Base-by-base conservation (phyloP, 352 stramenopile genomes). In the Peronospora farinosa region DNA sequence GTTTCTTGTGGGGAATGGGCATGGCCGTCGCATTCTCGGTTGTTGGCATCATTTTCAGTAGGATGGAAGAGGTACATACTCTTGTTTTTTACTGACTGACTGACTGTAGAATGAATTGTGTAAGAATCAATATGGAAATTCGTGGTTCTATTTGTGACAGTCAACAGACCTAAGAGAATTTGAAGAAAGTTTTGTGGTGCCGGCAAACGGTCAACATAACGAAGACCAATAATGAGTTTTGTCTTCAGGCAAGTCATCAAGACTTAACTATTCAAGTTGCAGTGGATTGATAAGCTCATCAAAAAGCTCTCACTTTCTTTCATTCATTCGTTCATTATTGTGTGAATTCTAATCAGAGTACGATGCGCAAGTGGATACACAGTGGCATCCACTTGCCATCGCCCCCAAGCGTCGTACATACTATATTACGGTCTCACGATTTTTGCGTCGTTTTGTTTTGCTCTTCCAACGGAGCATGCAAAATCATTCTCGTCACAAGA, bases 1-100 rank as follows among this genome's bases (percentile, higher is more conserved):
- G 73, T 43, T 92, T 92, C 41, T 50, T 87, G 11, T 92, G 75
- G 74, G 80, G 78, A 3, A 65, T 87, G 45, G 80, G 80, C 35
- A 89, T 92, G 78, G 72, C 80, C 2, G 47, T 88, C 1, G 80
- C 72, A 21, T 92, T 92, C 51, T 75, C 75, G 6, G 54, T 88
- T 12, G 52, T 92, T 17, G 80, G 80, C 21, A 65, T 81, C 21
- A 68, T 88, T 53, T 77, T 86, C 51, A 73, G 73, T 45, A 61
- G 58, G 23, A 84, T 86, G 73, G 74, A 88, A 53, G 71, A 84
- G 64, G 78, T 32, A 32, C 28, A 40, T 31, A 12, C 11, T 28
- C 16, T 33, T 16, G 7, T 11, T 35, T 15, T 33, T 7, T 43
- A 44, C 28, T 12, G 11, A 13, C 27, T 32, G 2, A 44, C 28